Evolutionary conservation across 1,284 basidiomycete genomes (phyloP), one percentile per base, ranked within the genome.

Genomic region (Xerocomus nothofagi): DNA sequence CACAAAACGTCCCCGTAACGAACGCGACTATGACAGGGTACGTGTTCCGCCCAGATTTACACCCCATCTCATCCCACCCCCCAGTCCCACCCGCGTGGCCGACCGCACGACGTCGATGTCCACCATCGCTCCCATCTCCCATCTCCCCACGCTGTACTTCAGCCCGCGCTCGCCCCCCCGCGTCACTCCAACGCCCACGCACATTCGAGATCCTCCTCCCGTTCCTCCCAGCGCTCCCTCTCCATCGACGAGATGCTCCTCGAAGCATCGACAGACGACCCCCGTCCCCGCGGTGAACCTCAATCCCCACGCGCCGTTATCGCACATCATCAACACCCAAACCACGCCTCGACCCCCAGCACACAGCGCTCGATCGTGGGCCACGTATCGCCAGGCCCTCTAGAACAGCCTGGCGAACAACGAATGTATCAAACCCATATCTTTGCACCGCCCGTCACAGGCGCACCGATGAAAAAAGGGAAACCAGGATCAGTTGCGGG

Each of bases 401-500:
- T 70, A 11, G 58, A 67, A 3, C 69, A 70, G 21, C 68, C 70
- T 10, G 69, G 71, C 34, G 71, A 76, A 53, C 64, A 74, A 15
- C 70, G 75, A 43, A 74, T 75, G 39, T 80, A 79, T 56, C 80
- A 82, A 57, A 83, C 81, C 0, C 84, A 86, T 60, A 77, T 84
- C 4, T 87, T 87, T 60, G 81, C 82, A 8, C 81, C 82, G 2
- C 79, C 81, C 6, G 81, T 86, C 6, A 85, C 80, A 0, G 85
- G 84, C 45, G 82, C 84, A 3, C 82, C 84, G 2, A 73, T 75
- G 10, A 86, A 86, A 70, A 83, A 82, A 68, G 62, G 63, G 17
- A 81, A 82, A 61, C 74, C 71, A 37, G 55, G 65, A 53, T 45
- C 68, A 34, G 51, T 58, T 50, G 29, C 58, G 47, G 45, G 51